Evolutionary conservation across 164 flowering plant species (phyloP), one percentile per base, ranked within the genome.

Genomic region (Vitis labrusca): DNA sequence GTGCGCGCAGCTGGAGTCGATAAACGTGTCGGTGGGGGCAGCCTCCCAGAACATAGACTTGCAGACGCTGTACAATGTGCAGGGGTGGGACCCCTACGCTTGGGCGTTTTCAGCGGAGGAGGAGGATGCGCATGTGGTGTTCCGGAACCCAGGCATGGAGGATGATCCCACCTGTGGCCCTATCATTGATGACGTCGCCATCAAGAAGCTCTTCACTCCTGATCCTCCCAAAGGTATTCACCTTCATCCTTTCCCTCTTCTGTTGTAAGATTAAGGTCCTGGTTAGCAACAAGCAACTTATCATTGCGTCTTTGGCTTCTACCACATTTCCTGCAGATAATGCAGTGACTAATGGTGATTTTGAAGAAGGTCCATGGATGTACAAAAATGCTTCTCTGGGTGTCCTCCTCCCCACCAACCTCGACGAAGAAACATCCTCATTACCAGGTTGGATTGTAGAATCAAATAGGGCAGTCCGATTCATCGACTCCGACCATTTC

Each of bases 161-260:
- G 97, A 95, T 32, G 98, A 95, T 74, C 99, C 98, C 62, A 85
- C 93, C 4, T 95, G 99, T 73, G 99, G 99, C 50, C 99, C 99
- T 73, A 88, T 95, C 76, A 82, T 95, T 16, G 99, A 95, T 65
- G 87, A 91, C 61, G 71, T 95, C 67, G 94, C 98, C n/a, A 81
- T 93, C 63, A 95, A 95, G 86, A 93, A 91, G 89, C 91, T 95
- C 53, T 89, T 90, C 67, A 73, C 84, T 8, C 98, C 99, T 10
- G 88, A 86, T 74, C 81, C 68, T 54, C 84, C 89, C 71, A 83
- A 91, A 87, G 96, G 98, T 94, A 77, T 14, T 23, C 0, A 0
- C 27, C 2, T 1, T 23, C 27, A 23, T 23, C 27, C 27, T 23
- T 23, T 23, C 27, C 27, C 27, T 23, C 27, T 23, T 23, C 27